Evolutionary conservation across 306 rosid genomes (phyloP), one percentile per base, ranked within the genome.

Genomic region (Hippophae gyantsensis): DNA sequence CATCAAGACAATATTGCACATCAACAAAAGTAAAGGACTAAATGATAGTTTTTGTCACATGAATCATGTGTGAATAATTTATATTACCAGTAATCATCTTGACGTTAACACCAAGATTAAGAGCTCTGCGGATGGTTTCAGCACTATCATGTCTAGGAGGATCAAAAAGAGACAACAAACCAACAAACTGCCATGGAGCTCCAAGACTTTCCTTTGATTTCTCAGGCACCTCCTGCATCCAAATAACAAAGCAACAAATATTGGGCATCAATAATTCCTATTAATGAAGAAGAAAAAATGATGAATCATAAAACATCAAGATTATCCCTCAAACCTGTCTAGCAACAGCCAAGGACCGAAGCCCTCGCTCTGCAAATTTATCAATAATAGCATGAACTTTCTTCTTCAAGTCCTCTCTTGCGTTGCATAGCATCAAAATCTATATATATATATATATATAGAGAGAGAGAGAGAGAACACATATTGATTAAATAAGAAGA

Each of bases 111-210:
- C 99, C 99, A 49, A 92, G 95, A 70, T 92, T 81, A 57, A 92
- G 99, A 71, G 99, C 99, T 74, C 84, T 72, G 13, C 96, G 83
- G 52, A 92, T 92, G 62, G 98, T 92, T 78, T 92, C 98, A 10
- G 98, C 98, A 83, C 98, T 92, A 68, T 92, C 98, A 50, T 92
- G 99, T 60, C 99, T 78, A 5, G 99, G 99, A 42, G 99, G 99
- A 67, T 92, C 99, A 12, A 92, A 92, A 69, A 92, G 78, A 26
- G 99, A 76, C 82, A 92, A 53, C 82, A 92, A 66, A 59, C 99
- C 99, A 58, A 85, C 96, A 52, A 92, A 92, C 50, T 92, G 93
- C 99, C 99, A 92, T 7, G 94, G 88, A 75, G 66, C 61, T 25
- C 96, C 96, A 1, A 79, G 57, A 45, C 95, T 73, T 64, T 92